These are phyloP conservation scores for Imleria badia DNA, from an alignment of 768 basidiomycete genomes.

Conservation along the genomic window DNA sequence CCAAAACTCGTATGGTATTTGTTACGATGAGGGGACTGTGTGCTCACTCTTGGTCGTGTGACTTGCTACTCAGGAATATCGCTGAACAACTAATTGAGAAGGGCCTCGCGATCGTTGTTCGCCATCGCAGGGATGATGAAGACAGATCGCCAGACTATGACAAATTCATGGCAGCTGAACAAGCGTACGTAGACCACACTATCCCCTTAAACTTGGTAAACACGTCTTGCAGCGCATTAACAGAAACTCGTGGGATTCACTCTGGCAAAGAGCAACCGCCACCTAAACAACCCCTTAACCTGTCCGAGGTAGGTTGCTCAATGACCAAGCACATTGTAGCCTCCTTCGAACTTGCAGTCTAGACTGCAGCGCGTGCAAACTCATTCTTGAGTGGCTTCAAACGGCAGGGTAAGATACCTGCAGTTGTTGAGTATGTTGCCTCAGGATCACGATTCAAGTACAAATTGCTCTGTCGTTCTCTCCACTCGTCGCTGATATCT, in stretches of 20 bases:
- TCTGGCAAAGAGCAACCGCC: constrained; percentile 85
- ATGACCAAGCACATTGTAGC: neutral
- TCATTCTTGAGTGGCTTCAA: constrained; percentile 93
- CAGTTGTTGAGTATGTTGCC: constrained; percentile 90
- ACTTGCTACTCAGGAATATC: constrained; percentile 59
- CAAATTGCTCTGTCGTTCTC: constrained; percentile 13
- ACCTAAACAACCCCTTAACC: constrained; percentile 81
- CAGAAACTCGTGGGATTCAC: constrained; percentile 83
- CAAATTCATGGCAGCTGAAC: constrained; percentile 93
- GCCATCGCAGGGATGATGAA: constrained; percentile 94
- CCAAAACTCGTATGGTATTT: constrained; percentile 63
- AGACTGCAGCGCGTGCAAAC: constrained; percentile 72
- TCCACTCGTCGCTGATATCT: neutral
- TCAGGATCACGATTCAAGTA: constrained; percentile 96
- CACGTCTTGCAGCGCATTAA: constrained; percentile 56
- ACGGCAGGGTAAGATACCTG: constrained; percentile 78
- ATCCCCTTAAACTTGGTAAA: neutral
- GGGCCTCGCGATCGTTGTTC: constrained; percentile 84
- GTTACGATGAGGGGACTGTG: neutral
- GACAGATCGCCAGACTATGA: constrained; percentile 96
- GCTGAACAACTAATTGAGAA: constrained; percentile 94
- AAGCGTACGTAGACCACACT: constrained; percentile 58
- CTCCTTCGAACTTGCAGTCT: constrained; percentile 3
- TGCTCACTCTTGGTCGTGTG: constrained; percentile 4
- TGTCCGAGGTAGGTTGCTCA: constrained; percentile 70